These are phyloP conservation scores for Echria macrotheca DNA, from an alignment of 495 filamentous ascomycete genomes.

Conservation along the genomic window DNA sequence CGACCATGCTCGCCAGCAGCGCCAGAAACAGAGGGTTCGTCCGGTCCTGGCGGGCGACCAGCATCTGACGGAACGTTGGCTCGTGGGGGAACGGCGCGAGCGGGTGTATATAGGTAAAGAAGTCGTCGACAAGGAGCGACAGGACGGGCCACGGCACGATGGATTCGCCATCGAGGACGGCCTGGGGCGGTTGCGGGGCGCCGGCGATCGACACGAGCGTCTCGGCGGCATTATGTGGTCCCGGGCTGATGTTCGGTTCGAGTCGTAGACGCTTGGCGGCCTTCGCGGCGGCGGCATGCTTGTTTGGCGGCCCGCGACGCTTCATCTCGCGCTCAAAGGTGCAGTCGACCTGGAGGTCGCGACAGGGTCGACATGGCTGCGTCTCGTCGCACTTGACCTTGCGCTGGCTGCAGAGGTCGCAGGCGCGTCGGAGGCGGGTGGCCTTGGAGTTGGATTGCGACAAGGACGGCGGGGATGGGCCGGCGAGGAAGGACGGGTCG, in stretches of 20 bases:
- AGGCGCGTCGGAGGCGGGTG: conserved; percentile 68
- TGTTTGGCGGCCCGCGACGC: conserved; percentile 78
- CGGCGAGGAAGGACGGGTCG: conserved; percentile 22
- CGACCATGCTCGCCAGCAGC: conserved; percentile 77
- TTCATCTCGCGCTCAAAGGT: conserved; percentile 75
- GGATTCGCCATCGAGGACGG: conserved; percentile 56
- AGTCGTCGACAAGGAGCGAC: conserved; percentile 71
- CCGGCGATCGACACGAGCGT: conserved; percentile 40
- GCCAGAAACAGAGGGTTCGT: conserved; percentile 66
- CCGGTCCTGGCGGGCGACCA: conserved; percentile 63
- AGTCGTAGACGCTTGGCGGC: conserved; percentile 56
- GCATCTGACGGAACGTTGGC: conserved; percentile 70
- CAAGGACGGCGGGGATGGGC: conserved; percentile 17
- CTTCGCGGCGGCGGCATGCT: conserved; percentile 70
- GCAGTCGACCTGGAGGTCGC: conserved; percentile 73
- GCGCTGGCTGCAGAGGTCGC: conserved; percentile 77
- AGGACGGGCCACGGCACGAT: conserved; percentile 68
- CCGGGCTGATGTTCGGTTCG: conserved; percentile 33
- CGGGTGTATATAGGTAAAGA: conserved; percentile 85
- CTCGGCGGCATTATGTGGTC: conserved; percentile 44
- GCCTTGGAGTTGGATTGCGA: conserved; percentile 17
- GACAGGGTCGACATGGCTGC: conserved; percentile 75
- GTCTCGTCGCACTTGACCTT: conserved; percentile 88
- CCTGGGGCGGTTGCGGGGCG: conserved; percentile 13
- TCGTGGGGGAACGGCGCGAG: conserved; percentile 83